These are phyloP conservation scores for Fusarium sp. DNA, from an alignment of 2,329 filamentous ascomycete genomes.

Conservation along the genomic window DNA sequence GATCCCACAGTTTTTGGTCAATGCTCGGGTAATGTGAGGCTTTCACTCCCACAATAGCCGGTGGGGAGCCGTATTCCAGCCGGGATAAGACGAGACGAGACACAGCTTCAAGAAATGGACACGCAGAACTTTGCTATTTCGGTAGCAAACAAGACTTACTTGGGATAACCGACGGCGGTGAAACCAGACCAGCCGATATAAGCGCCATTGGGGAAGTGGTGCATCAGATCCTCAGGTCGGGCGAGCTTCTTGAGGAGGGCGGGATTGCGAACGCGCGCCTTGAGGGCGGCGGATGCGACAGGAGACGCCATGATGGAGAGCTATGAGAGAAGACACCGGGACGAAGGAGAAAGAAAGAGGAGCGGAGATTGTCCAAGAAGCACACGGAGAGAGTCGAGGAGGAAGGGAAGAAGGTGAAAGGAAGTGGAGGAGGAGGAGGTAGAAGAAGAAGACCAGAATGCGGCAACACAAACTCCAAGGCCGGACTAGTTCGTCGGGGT, in stretches of 20 bases:
- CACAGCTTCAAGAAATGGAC: not conserved
- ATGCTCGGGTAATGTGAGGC: slow-evolving; percentile 30
- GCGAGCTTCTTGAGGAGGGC: slow-evolving; percentile 85
- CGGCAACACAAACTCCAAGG: slow-evolving; percentile 22
- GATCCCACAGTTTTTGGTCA: slow-evolving; percentile 3
- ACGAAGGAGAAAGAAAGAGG: slow-evolving; percentile 21
- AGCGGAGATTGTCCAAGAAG: slow-evolving; percentile 34
- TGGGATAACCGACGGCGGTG: slow-evolving; percentile 90
- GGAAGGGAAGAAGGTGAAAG: slow-evolving; percentile 16
- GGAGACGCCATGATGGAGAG: slow-evolving; percentile 58
- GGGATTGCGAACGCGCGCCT: slow-evolving; percentile 79
- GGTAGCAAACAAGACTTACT: slow-evolving; percentile 56
- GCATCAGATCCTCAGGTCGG: slow-evolving; percentile 81
- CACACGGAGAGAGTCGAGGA: slow-evolving; percentile 11
- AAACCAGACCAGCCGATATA: slow-evolving; percentile 94
- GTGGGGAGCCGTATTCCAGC: slow-evolving; percentile 9
- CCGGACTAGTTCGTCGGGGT: slow-evolving; percentile 37
- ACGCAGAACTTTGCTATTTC: not conserved
- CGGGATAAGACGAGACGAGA: not conserved
- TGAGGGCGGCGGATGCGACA: slow-evolving; percentile 78
- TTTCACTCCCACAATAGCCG: slow-evolving; percentile 21
- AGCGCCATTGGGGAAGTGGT: slow-evolving; percentile 84
- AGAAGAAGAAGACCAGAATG: slow-evolving; percentile 26
- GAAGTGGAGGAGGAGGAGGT: slow-evolving; percentile 11
- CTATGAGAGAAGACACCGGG: slow-evolving; percentile 17